Conservation (phyloP, 495 filamentous ascomycete genomes). For the Platismatia glauca region DNA sequence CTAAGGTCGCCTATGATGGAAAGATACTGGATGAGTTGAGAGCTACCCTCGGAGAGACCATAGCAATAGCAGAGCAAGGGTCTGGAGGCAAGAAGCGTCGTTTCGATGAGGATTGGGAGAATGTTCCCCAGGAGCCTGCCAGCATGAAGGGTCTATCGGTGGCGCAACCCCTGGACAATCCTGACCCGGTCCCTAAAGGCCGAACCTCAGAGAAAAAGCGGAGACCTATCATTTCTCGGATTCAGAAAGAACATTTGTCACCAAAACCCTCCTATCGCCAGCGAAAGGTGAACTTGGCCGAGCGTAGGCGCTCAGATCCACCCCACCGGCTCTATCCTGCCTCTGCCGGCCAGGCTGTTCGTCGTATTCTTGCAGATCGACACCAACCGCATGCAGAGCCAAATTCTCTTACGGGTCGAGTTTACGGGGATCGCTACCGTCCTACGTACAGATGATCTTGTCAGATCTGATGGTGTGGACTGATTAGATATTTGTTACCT, state of each 20-base stretch:
- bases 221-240: conserved; percentile 16
- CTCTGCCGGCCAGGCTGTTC: neutral
- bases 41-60: conserved; percentile 26
- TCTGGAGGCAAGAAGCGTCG: conserved; percentile 38
- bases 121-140: neutral
- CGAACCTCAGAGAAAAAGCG: neutral
- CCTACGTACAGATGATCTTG: neutral
- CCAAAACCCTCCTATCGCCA: conserved; percentile 23
- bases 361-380: neutral
- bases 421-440: conserved; percentile 6
- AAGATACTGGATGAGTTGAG: conserved; percentile 30
- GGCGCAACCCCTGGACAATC: conserved; percentile 10
- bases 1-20: neutral
- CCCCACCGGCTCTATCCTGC: neutral
- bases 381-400: neutral
- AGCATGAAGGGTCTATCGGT: conserved; percentile 6
- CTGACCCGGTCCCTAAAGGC: conserved; percentile 13
- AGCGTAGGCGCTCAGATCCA: neutral
- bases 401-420: neutral
- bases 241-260: conserved; percentile 26
- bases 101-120: conserved; percentile 28
- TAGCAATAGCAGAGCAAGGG: conserved; percentile 31
- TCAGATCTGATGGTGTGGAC: neutral
- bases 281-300: neutral
- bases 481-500: neutral